A percentile compares a stretch with the other conserved stretches of the same genome.
Evolutionary conservation across 257 asterid genomes (phyloP).

Genomic region (Jaltomata sinuosa): DNA sequence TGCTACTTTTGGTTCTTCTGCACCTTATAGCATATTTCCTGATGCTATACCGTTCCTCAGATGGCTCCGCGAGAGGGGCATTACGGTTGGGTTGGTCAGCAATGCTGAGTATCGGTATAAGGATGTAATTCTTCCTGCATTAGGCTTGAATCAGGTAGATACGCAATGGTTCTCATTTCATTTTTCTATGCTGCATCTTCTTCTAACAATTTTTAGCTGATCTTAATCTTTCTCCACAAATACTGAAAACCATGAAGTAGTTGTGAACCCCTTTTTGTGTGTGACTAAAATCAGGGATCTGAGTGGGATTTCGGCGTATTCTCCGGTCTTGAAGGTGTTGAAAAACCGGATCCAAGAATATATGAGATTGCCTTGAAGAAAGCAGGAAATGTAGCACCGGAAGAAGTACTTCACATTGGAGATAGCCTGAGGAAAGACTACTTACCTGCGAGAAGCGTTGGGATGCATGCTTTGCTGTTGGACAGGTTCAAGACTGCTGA

Average conservation of each 20-base stretch:
- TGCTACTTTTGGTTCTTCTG: constrained; percentile 86
- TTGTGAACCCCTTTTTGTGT: background rate
- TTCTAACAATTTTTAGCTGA: background rate
- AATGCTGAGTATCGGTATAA: constrained; percentile 84
- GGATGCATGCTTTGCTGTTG: constrained; percentile 73
- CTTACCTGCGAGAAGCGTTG: constrained; percentile 64
- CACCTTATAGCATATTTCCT: constrained; percentile 70
- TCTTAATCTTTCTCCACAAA: background rate
- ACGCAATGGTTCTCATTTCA: background rate
- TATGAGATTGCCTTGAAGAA: constrained; percentile 75
- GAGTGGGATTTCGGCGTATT: constrained; percentile 98
- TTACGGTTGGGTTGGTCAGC: constrained; percentile 80
- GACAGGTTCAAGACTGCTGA: constrained; percentile 76
- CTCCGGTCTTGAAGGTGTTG: constrained; percentile 91
- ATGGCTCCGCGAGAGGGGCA: constrained; percentile 65
- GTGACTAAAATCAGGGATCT: constrained; percentile 52
- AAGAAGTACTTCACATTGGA: constrained; percentile 79
- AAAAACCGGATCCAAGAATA: constrained; percentile 79
- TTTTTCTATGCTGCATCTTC: background rate
- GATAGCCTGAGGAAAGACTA: constrained; percentile 89
- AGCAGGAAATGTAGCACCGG: constrained; percentile 79
- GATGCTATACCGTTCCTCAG: constrained; percentile 80
- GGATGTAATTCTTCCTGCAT: constrained; percentile 90
- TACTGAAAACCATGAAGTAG: background rate
- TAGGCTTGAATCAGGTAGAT: constrained; percentile 73